Conservation (phyloP, 306 rosid species). For the Benincasa hispida region DNA sequence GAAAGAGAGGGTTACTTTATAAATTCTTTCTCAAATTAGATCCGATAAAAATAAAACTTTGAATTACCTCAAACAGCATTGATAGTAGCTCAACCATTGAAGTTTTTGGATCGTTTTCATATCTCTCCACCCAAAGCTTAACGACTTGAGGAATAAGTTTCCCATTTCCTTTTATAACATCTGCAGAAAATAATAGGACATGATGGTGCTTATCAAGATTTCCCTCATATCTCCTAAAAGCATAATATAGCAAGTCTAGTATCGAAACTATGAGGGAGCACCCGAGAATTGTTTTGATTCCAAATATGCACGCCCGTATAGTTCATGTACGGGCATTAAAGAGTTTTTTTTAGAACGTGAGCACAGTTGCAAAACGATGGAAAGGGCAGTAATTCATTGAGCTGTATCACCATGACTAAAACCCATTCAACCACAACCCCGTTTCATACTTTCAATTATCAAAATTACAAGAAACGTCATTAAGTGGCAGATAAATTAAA, state of each 20-base stretch:
- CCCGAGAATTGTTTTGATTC: background rate
- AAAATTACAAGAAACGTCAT: background rate
- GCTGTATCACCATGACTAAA: background rate
- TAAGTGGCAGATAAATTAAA: background rate
- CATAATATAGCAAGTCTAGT: background rate
- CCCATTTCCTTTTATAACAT: slow-evolving; percentile 52
- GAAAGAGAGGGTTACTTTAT: background rate
- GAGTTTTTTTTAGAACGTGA: background rate
- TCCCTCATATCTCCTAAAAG: background rate
- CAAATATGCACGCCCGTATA: background rate
- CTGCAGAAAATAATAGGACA: slow-evolving; percentile 31
- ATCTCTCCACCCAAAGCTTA: slow-evolving; percentile 27
- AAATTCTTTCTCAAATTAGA: background rate
- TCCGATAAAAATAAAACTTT: background rate
- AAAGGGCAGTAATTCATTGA: background rate
- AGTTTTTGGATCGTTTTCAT: slow-evolving; percentile 62
- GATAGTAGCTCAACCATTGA: slow-evolving; percentile 74
- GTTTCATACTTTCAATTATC: background rate
- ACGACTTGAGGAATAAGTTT: slow-evolving; percentile 51
- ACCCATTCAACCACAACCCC: background rate
- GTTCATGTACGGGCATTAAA: background rate
- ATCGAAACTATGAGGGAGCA: background rate
- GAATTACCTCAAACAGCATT: slow-evolving; percentile 67
- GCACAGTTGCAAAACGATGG: background rate
- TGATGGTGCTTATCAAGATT: background rate